These are phyloP conservation scores for Fusarium duplospermum DNA, from an alignment of 2,329 filamentous ascomycete genomes.

Conservation along the genomic window DNA sequence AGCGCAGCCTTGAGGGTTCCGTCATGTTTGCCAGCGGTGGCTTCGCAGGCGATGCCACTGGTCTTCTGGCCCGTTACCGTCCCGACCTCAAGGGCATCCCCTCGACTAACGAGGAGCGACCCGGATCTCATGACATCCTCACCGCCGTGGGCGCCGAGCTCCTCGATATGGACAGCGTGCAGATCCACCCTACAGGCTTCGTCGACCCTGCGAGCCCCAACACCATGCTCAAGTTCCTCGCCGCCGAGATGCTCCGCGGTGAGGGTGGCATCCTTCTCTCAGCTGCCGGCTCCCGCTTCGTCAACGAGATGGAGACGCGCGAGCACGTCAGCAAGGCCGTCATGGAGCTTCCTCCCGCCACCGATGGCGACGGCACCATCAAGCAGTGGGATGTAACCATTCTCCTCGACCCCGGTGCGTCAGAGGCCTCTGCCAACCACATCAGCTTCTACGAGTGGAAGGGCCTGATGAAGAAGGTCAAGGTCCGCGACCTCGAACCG, in stretches of 20 bases:
- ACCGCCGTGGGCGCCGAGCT: slow-evolving; percentile 54
- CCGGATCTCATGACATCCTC: slow-evolving; percentile 63
- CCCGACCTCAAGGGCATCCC: slow-evolving; percentile 70
- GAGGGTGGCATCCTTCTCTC: slow-evolving; percentile 70
- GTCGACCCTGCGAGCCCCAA: slow-evolving; percentile 62
- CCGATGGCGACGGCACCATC: slow-evolving; percentile 43
- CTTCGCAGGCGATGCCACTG: slow-evolving; percentile 71
- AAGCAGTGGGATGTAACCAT: slow-evolving; percentile 70
- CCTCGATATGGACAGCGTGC: slow-evolving; percentile 67
- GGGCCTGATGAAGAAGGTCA: slow-evolving; percentile 67
- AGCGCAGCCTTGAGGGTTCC: slow-evolving; percentile 54
- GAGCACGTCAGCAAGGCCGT: slow-evolving; percentile 67
- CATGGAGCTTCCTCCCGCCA: slow-evolving; percentile 52
- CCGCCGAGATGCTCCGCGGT: slow-evolving; percentile 71
- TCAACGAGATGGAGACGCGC: slow-evolving; percentile 72
- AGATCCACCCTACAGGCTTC: slow-evolving; percentile 75
- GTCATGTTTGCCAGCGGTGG: slow-evolving; percentile 72
- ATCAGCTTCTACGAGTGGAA: slow-evolving; percentile 74
- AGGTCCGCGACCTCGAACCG: slow-evolving; percentile 61
- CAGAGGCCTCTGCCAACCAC: slow-evolving; percentile 63
- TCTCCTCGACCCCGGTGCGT: slow-evolving; percentile 69
- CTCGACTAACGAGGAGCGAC: slow-evolving; percentile 71
- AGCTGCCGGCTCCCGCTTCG: slow-evolving; percentile 61
- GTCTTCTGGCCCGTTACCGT: slow-evolving; percentile 65
- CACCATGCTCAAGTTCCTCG: slow-evolving; percentile 69